These are phyloP conservation scores for Euclidium syriacum DNA, from an alignment of 345 rosid genomes.

Conservation along the genomic window DNA sequence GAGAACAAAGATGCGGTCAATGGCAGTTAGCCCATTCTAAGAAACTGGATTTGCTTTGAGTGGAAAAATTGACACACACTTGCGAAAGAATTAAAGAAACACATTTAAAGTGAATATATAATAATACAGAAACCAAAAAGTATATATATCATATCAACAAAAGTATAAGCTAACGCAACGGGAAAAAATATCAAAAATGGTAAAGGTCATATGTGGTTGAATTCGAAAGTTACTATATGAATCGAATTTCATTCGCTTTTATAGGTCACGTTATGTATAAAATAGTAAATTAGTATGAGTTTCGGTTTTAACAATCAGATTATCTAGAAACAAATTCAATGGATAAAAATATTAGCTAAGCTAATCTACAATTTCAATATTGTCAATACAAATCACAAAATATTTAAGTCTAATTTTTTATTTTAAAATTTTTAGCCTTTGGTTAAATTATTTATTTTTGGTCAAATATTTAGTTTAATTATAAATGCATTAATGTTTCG, in stretches of 20 bases:
- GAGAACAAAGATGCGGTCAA: constrained; percentile 25
- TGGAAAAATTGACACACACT: neutral
- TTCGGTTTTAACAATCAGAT: neutral
- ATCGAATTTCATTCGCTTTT: no score
- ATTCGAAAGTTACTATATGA: neutral
- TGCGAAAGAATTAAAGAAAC: neutral
- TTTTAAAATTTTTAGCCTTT: no score
- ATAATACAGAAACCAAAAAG: neutral
- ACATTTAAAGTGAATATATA: no score
- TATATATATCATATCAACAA: neutral
- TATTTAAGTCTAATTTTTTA: no score
- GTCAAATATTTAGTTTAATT: no score
- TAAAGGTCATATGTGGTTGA: neutral
- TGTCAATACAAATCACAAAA: no score
- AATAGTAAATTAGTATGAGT: neutral
- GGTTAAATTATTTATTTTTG: no score
- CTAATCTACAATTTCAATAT: no score
- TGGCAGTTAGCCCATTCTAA: constrained; percentile 33
- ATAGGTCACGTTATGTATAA: neutral
- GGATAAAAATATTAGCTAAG: neutral
- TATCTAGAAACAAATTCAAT: neutral
- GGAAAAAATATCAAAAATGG: neutral
- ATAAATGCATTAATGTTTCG: no score
- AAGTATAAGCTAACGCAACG: neutral
- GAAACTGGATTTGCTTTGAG: constrained; percentile 10